Conservation (phyloP, 192 early-diverging fungal genomes). For the Coemansia aciculifera region DNA sequence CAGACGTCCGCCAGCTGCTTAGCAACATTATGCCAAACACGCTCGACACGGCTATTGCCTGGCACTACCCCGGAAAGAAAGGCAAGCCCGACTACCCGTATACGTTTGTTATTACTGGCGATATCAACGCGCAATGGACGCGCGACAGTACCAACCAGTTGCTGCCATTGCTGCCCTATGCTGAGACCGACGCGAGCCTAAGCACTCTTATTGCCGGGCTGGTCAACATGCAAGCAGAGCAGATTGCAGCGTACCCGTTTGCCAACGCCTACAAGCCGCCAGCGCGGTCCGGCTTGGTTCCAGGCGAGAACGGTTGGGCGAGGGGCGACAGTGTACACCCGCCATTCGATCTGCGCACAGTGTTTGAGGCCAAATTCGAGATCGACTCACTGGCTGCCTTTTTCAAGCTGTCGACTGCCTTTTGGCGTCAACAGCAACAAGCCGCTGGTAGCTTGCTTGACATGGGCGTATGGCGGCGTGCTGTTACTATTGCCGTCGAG, state of each 20-base stretch:
- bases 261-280: conserved; percentile 64
- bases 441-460: conserved; percentile 15
- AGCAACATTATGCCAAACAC: conserved; percentile 66
- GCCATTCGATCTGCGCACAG: conserved; percentile 24
- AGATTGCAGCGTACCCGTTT: conserved; percentile 44
- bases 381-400: conserved; percentile 65
- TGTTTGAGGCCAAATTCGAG: conserved; percentile 67
- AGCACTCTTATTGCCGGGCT: conserved; percentile 52
- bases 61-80: conserved; percentile 24
- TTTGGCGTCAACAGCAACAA: conserved; percentile 39
- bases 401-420: conserved; percentile 56
- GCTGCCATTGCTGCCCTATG: conserved; percentile 52
- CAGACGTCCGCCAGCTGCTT: conserved; percentile 57
- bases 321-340: conserved; percentile 53
- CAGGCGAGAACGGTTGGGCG: conserved; percentile 27
- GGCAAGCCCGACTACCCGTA: conserved; percentile 27
- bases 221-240: conserved; percentile 57
- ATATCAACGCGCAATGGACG: conserved; percentile 72
- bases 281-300: conserved; percentile 27
- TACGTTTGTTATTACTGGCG: conserved; percentile 69
- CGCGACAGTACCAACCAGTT: conserved; percentile 69
- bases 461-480: conserved; percentile 37
- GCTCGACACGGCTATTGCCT: conserved; percentile 63
- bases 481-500: conserved; percentile 40
- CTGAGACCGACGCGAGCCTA: conserved; percentile 29